Evolutionary conservation across 371 early-diverging fungal species (phyloP).

Genomic region (Zancudomyces culisetae): DNA sequence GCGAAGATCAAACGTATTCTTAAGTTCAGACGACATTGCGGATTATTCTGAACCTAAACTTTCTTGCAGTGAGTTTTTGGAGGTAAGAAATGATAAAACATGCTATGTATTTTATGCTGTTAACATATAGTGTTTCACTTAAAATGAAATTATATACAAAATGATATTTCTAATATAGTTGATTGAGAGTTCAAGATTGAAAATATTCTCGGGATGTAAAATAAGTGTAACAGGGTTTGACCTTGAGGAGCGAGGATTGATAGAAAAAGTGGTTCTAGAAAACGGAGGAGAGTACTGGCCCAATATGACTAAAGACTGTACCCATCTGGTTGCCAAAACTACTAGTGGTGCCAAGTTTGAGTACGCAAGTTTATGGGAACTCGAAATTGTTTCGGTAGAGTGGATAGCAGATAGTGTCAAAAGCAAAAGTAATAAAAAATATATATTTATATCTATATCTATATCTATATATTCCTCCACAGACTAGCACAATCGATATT

Average conservation of each 20-base stretch:
- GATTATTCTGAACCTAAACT: background rate
- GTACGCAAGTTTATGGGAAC: conserved; percentile 16
- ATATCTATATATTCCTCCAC: background rate
- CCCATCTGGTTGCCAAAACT: conserved; percentile 13
- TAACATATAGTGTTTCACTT: too few species aligned
- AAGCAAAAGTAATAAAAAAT: conserved; percentile 7
- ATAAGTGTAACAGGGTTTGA: conserved; percentile 19
- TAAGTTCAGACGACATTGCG: background rate
- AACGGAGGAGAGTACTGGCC: conserved; percentile 15
- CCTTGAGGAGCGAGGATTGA: conserved; percentile 6
- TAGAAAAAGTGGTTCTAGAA: background rate
- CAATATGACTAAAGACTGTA: conserved; percentile 13
- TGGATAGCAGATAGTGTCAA: conserved; percentile 15
- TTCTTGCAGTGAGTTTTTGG: background rate
- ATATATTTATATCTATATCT: background rate
- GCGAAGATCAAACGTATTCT: background rate
- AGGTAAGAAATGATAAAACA: background rate
- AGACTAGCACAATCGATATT: too few species aligned
- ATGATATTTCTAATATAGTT: conserved; percentile 2
- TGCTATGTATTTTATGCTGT: background rate
- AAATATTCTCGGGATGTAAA: conserved; percentile 16
- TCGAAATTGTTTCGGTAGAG: conserved; percentile 13
- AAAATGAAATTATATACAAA: background rate
- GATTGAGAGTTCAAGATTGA: conserved; percentile 6
- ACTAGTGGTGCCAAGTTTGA: conserved; percentile 14